Base-by-base conservation (phyloP, 345 rosid species). In the Citrus cavaleriei region DNA sequence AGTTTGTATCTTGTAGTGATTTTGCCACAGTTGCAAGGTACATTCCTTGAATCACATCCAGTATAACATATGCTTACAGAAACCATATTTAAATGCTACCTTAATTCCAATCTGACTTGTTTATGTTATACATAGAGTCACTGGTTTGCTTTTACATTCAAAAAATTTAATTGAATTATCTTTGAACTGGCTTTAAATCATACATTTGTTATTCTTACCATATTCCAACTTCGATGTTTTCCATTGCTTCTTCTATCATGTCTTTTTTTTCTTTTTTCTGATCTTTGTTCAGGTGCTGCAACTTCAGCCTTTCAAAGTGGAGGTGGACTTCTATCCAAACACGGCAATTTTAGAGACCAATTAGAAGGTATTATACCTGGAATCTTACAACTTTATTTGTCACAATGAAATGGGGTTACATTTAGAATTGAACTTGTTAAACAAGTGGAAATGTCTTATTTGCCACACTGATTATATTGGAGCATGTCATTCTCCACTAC, bases 401-500 rank as follows among this genome's bases (percentile, higher is more conserved):
- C 51, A 16, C 62, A 63, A 62, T 54, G 72, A 18, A 32, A 73
- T 75, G 78, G 32, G 32, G 73, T 76, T 70, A 74, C 24, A 30
- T 68, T 13, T 18, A 63, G 67, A 70, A 21, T 42, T 73, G 73
- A 35, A 34, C 30, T 75, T 71, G 64, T 76, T 77, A 42, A 59
- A 70, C 65, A 79, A 77, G 85, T 78, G 85, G 86, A 27, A 81
- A 62, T 59, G 60, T 80, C 73, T 77, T 38, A 81, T 78, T 77
- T 66, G 81, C 78, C 76, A 67, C 24, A 6, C 32, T 63, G 49
- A 35, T 60, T 40, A 42, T 76, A 78, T 57, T 78, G 88, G 83
- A 74, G 70, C 81, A 78, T 16, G 55, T 77, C 88, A 82, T 51
- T 72, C 54, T 80, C 87, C 91, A 87, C 86, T 80, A 77, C 30